Conservation (phyloP, 2,329 filamentous ascomycete species). For the Dryadomyces quercivorus region DNA sequence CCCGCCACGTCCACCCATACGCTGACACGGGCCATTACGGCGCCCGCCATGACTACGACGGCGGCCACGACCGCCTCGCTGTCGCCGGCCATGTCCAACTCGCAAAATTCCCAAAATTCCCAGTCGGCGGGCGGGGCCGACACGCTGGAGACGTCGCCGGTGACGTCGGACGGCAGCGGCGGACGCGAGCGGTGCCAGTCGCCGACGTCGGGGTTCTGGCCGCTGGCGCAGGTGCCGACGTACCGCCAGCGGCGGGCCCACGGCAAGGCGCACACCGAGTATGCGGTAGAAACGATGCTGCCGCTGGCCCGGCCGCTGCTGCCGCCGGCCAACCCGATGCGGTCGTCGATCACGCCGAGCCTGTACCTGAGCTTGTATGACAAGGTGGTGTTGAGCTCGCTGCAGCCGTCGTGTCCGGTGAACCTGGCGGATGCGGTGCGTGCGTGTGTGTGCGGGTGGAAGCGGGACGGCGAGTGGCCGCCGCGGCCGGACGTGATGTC, state of each 20-base stretch:
- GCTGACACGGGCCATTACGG: not conserved
- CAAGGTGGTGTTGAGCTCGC: slow-evolving; percentile 69
- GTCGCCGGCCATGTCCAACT: slow-evolving; percentile 17
- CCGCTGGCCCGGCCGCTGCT: slow-evolving; percentile 65
- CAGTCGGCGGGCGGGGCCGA: slow-evolving; percentile 10
- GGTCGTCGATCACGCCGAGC: slow-evolving; percentile 59
- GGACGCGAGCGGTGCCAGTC: not conserved
- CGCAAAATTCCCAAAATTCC: slow-evolving; percentile 12
- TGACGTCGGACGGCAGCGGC: slow-evolving; percentile 24
- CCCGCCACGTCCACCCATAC: not conserved
- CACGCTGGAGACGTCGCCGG: slow-evolving; percentile 27
- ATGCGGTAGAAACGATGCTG: slow-evolving; percentile 50
- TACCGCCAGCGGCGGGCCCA: not conserved
- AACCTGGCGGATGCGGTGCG: slow-evolving; percentile 73
- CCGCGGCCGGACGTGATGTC: slow-evolving; percentile 29
- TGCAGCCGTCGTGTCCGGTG: slow-evolving; percentile 78
- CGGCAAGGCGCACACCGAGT: slow-evolving; percentile 13
- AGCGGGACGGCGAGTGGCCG: slow-evolving; percentile 87
- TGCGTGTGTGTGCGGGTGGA: slow-evolving; percentile 82
- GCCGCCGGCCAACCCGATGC: slow-evolving; percentile 61
- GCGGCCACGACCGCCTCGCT: slow-evolving; percentile 7
- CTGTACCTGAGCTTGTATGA: slow-evolving; percentile 78
- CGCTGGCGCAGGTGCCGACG: not conserved
- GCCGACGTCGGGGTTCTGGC: not conserved
- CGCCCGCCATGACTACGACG: not conserved